These are phyloP conservation scores for Russula dissimulans DNA, from an alignment of 768 basidiomycete genomes.

Conservation along the genomic window DNA sequence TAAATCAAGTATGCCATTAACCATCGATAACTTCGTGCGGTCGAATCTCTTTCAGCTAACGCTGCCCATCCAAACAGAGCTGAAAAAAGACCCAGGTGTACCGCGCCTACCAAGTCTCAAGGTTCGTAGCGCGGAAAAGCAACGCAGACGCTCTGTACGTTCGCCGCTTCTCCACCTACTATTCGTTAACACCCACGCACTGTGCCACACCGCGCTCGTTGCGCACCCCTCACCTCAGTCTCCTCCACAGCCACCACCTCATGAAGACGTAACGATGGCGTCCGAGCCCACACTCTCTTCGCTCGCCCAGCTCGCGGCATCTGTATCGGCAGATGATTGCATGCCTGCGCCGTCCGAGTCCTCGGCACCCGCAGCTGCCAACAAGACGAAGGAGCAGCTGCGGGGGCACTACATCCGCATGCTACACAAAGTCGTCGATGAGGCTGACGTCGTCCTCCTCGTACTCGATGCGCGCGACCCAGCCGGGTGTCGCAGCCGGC, in stretches of 20 bases:
- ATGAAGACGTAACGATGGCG: slow-evolving; percentile 59
- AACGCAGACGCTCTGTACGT: slow-evolving; percentile 36
- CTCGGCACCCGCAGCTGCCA: slow-evolving; percentile 25
- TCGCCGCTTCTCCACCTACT: not conserved
- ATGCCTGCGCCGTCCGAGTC: slow-evolving; percentile 28
- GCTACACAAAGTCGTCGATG: slow-evolving; percentile 86
- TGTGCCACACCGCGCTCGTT: not conserved
- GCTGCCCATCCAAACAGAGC: slow-evolving; percentile 35
- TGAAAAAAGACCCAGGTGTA: slow-evolving; percentile 85
- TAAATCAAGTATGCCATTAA: slow-evolving; percentile 3
- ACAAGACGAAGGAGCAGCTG: slow-evolving; percentile 61
- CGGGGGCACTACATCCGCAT: slow-evolving; percentile 68
- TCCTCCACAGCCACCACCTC: slow-evolving; percentile 13
- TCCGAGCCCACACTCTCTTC: slow-evolving; percentile 63
- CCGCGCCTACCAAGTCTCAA: slow-evolving; percentile 75
- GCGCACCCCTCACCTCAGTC: not conserved
- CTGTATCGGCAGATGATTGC: slow-evolving; percentile 26
- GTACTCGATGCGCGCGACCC: slow-evolving; percentile 94
- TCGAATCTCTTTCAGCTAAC: not conserved
- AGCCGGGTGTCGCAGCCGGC: slow-evolving; percentile 81
- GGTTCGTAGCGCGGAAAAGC: slow-evolving; percentile 43
- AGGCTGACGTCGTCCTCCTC: slow-evolving; percentile 83
- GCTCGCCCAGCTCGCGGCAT: slow-evolving; percentile 40
- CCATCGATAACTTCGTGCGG: not conserved
- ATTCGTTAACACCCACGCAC: not conserved